Evolutionary conservation across 2,329 filamentous ascomycete species (phyloP).

Genomic region (Trichoderma citrinoviride): DNA sequence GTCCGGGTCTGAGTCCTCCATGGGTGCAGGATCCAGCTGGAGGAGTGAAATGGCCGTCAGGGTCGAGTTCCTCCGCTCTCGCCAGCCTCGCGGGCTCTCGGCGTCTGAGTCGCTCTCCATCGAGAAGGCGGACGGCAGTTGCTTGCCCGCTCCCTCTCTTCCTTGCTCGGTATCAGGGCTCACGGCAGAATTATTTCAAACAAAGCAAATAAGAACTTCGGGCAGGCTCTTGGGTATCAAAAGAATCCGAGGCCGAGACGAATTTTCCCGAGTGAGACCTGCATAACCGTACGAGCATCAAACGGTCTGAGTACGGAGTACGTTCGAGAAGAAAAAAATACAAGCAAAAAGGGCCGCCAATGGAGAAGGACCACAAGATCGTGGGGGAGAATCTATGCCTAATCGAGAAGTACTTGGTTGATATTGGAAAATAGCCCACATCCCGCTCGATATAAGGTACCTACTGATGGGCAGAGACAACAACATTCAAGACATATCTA

Average conservation of each 20-base stretch:
- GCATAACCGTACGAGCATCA: constrained; percentile 6
- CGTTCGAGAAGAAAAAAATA: constrained; percentile 5
- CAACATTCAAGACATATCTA: neutral
- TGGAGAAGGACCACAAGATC: neutral
- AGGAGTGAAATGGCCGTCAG: constrained; percentile 64
- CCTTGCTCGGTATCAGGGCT: neutral
- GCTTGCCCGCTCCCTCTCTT: neutral
- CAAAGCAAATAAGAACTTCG: neutral
- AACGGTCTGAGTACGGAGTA: neutral
- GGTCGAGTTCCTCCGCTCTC: constrained; percentile 43
- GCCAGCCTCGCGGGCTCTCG: constrained; percentile 14
- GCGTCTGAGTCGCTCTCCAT: constrained; percentile 20
- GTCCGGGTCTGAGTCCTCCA: constrained; percentile 55
- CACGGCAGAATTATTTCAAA: neutral
- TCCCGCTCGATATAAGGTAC: neutral
- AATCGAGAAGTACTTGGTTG: neutral
- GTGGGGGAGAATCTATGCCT: constrained; percentile 8
- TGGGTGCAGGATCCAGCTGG: constrained; percentile 79
- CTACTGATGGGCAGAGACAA: neutral
- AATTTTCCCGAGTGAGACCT: constrained; percentile 11
- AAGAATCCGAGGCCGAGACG: neutral
- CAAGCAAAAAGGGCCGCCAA: constrained; percentile 1
- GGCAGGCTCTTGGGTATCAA: neutral
- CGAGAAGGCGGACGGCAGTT: neutral
- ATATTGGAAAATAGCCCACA: neutral